Conservation (phyloP, 805 yeast genomes). For the Groenewaldozyma salmanticensis region DNA sequence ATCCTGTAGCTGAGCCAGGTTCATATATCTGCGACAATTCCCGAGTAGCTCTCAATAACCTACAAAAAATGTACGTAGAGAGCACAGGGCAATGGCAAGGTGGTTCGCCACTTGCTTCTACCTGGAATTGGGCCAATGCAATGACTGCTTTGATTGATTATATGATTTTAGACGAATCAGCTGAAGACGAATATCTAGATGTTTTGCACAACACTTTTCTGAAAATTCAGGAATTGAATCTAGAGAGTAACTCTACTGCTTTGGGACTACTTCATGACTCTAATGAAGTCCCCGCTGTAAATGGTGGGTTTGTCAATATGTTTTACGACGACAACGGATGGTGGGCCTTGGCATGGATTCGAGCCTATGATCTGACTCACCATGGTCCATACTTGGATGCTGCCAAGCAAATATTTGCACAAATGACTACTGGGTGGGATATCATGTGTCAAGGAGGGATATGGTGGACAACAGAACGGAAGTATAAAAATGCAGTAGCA, state of each 20-base stretch:
- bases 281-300: background rate
- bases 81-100: background rate
- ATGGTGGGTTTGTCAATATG: constrained; percentile 7
- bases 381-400: constrained; percentile 6
- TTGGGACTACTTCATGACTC: background rate
- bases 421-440: constrained; percentile 9
- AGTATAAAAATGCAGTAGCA: constrained; percentile 12
- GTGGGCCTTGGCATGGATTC: constrained; percentile 15
- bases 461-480: constrained; percentile 9
- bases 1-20: background rate
- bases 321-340: constrained; percentile 14
- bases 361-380: constrained; percentile 8
- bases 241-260: background rate
- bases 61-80: background rate
- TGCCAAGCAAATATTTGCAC: constrained; percentile 6
- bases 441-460: constrained; percentile 11
- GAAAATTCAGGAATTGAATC: background rate
- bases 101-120: background rate
- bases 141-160: background rate
- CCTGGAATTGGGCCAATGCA: constrained; percentile 3
- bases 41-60: background rate
- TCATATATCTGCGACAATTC: background rate
- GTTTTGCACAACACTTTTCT: background rate
- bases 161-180: background rate
- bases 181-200: background rate